Evolutionary conservation across 192 early-diverging fungal genomes (phyloP).

Genomic region (Coemansia sp.): DNA sequence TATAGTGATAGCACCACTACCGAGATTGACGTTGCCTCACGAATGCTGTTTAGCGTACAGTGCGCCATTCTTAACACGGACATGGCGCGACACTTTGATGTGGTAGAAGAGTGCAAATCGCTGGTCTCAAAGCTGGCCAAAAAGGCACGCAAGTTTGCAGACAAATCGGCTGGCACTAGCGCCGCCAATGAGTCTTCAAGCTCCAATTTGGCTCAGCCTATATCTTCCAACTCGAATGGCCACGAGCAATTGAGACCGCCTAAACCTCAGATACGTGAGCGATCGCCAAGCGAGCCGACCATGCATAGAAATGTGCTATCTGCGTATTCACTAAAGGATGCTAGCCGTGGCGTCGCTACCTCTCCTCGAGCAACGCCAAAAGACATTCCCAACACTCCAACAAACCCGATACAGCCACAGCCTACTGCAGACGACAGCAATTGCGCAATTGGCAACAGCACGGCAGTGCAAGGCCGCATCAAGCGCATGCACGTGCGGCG

Average conservation of each 20-base stretch:
- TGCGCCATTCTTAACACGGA: slow-evolving; percentile 86
- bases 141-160: slow-evolving; percentile 42
- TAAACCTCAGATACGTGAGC: neutral
- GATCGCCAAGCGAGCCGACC: slow-evolving; percentile 42
- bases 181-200: neutral
- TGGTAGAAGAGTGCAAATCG: slow-evolving; percentile 57
- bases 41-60: slow-evolving; percentile 43
- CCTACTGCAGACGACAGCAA: neutral
- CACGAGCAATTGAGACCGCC: neutral
- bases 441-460: neutral
- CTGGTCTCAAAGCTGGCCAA: slow-evolving; percentile 45
- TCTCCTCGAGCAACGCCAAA: neutral
- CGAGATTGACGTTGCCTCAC: slow-evolving; percentile 38
- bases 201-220: neutral
- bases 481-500: slow-evolving; percentile 41
- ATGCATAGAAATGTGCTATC: slow-evolving; percentile 15
- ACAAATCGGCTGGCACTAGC: neutral
- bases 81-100: slow-evolving; percentile 84
- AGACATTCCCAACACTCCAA: neutral
- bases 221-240: neutral
- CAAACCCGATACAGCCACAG: neutral
- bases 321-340: slow-evolving; percentile 8
- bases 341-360: neutral
- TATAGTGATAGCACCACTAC: slow-evolving; percentile 56
- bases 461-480: slow-evolving; percentile 6